Percentiles rank a stretch among this genome's conserved stretches.
Evolutionary conservation across 805 yeast genomes (phyloP).

Genomic region (Dipodascus albidus): DNA sequence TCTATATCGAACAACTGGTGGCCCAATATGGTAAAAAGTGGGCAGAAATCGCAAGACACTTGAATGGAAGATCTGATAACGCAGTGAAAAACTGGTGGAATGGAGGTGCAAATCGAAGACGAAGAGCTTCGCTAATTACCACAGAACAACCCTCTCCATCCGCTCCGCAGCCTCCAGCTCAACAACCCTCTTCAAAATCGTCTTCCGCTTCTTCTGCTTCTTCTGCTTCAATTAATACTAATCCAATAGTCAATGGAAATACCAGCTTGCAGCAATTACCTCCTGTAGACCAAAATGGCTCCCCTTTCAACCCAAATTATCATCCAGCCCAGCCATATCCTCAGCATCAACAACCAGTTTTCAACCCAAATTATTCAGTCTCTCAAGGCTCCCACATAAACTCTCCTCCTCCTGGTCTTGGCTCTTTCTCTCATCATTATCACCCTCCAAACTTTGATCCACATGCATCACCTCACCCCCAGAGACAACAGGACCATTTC

Average conservation of each 20-base stretch:
- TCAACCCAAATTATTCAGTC: neutral
- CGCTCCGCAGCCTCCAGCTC: constrained; percentile 1
- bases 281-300: constrained; percentile 3
- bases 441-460: neutral
- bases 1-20: constrained; percentile 67
- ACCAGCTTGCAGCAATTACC: constrained; percentile 3
- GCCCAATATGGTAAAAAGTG: constrained; percentile 74
- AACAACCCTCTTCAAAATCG: constrained; percentile 1
- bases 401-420: neutral
- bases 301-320: neutral
- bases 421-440: neutral
- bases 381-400: too few relatives aligned
- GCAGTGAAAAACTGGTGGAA: constrained; percentile 96
- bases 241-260: constrained; percentile 1
- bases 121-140: constrained; percentile 22
- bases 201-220: neutral
- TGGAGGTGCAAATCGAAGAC: constrained; percentile 79
- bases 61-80: constrained; percentile 78
- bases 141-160: neutral
- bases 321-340: constrained; percentile 3
- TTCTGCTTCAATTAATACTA: neutral
- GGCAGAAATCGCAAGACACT: constrained; percentile 90
- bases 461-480: neutral
- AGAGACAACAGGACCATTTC: neutral
- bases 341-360: constrained; percentile 2